Conservation (phyloP, 345 rosid species). For the Lagerstroemia speciosa region DNA sequence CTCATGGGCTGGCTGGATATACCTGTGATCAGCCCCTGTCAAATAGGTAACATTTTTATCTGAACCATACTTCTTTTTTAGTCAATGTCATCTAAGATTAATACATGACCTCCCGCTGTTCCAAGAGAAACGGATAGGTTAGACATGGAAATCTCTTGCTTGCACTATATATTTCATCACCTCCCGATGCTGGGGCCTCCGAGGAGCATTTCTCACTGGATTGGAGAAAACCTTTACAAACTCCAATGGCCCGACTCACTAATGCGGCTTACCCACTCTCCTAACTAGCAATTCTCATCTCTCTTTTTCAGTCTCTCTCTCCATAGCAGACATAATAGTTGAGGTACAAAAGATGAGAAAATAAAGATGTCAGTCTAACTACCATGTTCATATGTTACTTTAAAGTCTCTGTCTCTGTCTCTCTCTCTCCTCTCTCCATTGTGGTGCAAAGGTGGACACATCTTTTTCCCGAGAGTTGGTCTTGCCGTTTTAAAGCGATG, state of each 20-base stretch:
- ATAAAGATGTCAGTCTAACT: constrained; percentile 13
- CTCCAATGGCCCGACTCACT: background rate
- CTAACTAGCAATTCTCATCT: constrained; percentile 1
- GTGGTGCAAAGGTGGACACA: constrained; percentile 13
- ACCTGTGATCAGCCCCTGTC: background rate
- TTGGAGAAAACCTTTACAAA: background rate
- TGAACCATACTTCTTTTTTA: background rate
- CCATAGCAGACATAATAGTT: constrained; percentile 7
- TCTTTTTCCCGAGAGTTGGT: constrained; percentile 20
- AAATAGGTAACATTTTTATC: background rate
- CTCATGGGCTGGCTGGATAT: background rate
- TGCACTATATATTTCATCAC: background rate
- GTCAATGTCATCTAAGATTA: background rate
- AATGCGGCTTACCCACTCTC: background rate
- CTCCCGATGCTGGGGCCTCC: background rate
- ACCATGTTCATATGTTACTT: constrained; percentile 21
- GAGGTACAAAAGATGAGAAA: constrained; percentile 11
- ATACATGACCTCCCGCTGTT: background rate
- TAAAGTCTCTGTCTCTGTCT: constrained; percentile 12
- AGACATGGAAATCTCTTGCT: constrained; percentile 5
- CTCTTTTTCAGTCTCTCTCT: background rate
- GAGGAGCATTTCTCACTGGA: background rate
- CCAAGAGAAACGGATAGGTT: constrained; percentile 3
- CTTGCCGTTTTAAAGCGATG: constrained; percentile 23
- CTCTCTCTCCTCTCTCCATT: background rate